phyloP scores from a whole-genome alignment of 352 stramenopile genomes.

The Aphanomyces euteiches region DNA sequence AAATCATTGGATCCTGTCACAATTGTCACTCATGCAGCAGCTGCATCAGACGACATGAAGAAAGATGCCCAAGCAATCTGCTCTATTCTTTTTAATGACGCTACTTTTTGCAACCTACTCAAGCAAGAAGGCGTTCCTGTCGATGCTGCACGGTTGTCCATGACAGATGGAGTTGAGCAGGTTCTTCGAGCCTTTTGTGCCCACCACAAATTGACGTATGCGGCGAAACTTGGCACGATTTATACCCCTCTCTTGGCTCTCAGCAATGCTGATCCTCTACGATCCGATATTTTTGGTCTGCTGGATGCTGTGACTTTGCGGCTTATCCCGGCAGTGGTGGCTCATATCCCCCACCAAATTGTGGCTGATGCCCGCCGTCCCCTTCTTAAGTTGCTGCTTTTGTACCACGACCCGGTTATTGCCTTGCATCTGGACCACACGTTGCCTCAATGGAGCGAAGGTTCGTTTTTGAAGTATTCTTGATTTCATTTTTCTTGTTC shows the following conservation, averaged over 20 bases:
- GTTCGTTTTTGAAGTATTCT: slow-evolving; percentile 8
- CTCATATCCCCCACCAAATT: slow-evolving; percentile 37
- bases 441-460: slow-evolving; percentile 61
- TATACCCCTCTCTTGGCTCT: slow-evolving; percentile 56
- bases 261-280: slow-evolving; percentile 64
- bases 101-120: slow-evolving; percentile 45
- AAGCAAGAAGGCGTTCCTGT: slow-evolving; percentile 39
- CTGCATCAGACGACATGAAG: slow-evolving; percentile 43
- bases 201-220: slow-evolving; percentile 55
- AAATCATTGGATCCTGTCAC: slow-evolving; percentile 70
- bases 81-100: slow-evolving; percentile 56
- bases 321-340: slow-evolving; percentile 50
- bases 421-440: slow-evolving; percentile 75
- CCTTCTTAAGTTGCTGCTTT: slow-evolving; percentile 61
- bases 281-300: slow-evolving; percentile 32
- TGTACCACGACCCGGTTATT: slow-evolving; percentile 67
- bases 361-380: slow-evolving; percentile 43
- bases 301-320: slow-evolving; percentile 29
- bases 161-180: slow-evolving; percentile 74
- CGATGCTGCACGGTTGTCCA: slow-evolving; percentile 56
- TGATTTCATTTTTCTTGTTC: neutral
- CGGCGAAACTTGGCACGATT: slow-evolving; percentile 43
- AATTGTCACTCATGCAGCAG: slow-evolving; percentile 53
- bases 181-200: slow-evolving; percentile 66
- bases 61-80: slow-evolving; percentile 72